Base-by-base conservation (phyloP, 2,329 filamentous ascomycete species). In the Harringtonia lauricola region DNA sequence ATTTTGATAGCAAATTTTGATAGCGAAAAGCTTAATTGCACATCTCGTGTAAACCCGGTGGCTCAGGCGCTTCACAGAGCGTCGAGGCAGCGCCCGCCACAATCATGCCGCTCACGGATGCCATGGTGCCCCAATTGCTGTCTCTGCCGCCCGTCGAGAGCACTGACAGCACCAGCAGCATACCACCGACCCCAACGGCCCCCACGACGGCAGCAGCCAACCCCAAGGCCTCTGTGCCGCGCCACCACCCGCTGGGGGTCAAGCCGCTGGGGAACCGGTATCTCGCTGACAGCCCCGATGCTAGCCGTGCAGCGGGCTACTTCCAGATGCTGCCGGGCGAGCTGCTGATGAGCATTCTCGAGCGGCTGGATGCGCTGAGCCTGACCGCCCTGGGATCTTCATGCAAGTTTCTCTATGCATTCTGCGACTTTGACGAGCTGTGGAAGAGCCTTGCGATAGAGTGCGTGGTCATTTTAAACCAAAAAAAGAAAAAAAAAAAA, bases 251-350 rank as follows among this genome's bases (percentile, higher is more conserved):
- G 31, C 68, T 95, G 38, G 83, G 83, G 28, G 72, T 96, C 51
- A 92, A 88, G 58, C 90, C 92, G 1, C 74, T 83, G 48, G 92
- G 90, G 31, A 96, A 98, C 66, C 80, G 81, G 53, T 81, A 73
- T 39, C 74, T 90, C 36, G 77, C 79, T 18, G 69, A 76, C 13
- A 69, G 68, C 3, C 70, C 70, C 44, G 85, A 85, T 63, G 74
- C 87, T 39, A 84, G 86, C 47, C 61, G 67, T 39, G 71, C 67
- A 33, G 74, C 79, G 48, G 89, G 88, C 15, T 57, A 58, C 6
- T 83, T 94, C 57, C 72, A 72, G 45, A 59, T 62, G 33, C 65
- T 95, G 42, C 84, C 89, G 4, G 90, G 96, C 61, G 88, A 95
- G 62, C 64, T 92, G 52, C 66, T 95, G 40, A 71, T 81, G 51